Evolutionary conservation across 805 yeast genomes (phyloP).

Genomic region (Wickerhamiella domercqiae): DNA sequence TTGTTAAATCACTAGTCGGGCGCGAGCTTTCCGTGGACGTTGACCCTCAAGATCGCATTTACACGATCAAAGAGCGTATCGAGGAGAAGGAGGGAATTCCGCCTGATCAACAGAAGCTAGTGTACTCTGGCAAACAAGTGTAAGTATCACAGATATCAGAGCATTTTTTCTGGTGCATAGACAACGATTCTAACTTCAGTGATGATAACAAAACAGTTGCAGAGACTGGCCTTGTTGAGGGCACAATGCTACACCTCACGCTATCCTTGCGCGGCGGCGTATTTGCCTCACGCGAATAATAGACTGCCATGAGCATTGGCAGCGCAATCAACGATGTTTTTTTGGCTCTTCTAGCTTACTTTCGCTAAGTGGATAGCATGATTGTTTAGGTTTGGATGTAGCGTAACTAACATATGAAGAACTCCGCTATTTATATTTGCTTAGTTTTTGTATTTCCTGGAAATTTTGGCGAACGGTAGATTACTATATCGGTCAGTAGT

Average conservation of each 20-base stretch:
- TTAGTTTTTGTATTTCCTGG: too few relatives aligned
- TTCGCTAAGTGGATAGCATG: too few relatives aligned
- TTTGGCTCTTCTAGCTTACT: too few relatives aligned
- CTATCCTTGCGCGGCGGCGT: conserved; percentile 82
- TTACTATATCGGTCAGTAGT: too few relatives aligned
- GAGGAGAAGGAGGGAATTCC: conserved; percentile 97
- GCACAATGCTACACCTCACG: conserved; percentile 78
- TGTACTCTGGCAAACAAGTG: conserved; percentile 84
- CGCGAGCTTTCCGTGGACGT: conserved; percentile 21
- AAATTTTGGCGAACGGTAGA: too few relatives aligned
- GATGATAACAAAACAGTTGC: conserved; percentile 65
- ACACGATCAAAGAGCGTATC: conserved; percentile 72
- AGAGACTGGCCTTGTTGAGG: conserved; percentile 64
- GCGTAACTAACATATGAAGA: too few relatives aligned
- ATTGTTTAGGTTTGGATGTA: too few relatives aligned
- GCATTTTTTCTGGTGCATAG: too few relatives aligned
- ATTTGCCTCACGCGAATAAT: too few relatives aligned
- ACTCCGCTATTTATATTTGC: too few relatives aligned
- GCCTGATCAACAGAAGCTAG: conserved; percentile 85
- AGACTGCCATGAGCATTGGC: too few relatives aligned
- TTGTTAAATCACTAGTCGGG: conserved; percentile 16
- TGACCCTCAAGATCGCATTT: conserved; percentile 29
- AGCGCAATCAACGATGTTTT: too few relatives aligned
- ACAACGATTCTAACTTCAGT: conserved; percentile 5
- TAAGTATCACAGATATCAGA: conserved; percentile 24